These are phyloP conservation scores for Tricholoma hemisulphureum DNA, from an alignment of 768 basidiomycete genomes.

Conservation along the genomic window DNA sequence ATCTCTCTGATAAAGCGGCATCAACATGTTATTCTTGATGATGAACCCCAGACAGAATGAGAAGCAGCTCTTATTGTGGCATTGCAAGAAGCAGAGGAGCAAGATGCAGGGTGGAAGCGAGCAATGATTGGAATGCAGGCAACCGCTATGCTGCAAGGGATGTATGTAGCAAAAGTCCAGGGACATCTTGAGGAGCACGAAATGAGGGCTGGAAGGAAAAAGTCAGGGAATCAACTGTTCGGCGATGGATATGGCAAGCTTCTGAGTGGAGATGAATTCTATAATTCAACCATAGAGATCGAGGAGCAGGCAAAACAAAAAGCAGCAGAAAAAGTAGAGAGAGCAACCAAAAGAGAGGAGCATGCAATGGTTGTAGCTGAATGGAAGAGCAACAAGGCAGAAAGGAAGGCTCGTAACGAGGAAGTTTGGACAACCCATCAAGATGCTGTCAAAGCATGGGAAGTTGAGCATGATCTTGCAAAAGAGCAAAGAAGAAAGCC, in stretches of 20 bases:
- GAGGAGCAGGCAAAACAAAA: constrained; percentile 9
- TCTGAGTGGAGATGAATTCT: constrained; percentile 20
- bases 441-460: constrained; percentile 6
- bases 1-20: not conserved
- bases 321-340: constrained; percentile 9
- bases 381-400: constrained; percentile 20
- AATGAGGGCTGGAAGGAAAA: constrained; percentile 17
- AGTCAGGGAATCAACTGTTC: constrained; percentile 14
- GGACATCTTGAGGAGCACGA: constrained; percentile 20
- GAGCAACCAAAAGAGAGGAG: constrained; percentile 7
- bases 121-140: not conserved
- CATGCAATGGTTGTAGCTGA: constrained; percentile 10
- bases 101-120: not conserved
- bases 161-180: constrained; percentile 15
- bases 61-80: not conserved
- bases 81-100: not conserved
- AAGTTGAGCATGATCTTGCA: too few relatives aligned
- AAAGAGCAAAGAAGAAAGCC: too few relatives aligned
- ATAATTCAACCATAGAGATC: constrained; percentile 11
- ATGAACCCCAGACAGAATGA: not conserved
- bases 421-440: not conserved
- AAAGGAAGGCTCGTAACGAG: constrained; percentile 12
- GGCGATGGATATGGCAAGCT: constrained; percentile 24
- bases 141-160: not conserved
- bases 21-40: not conserved